These are phyloP conservation scores for Saturnispora hagleri DNA, from an alignment of 805 yeast species.

Conservation along the genomic window DNA sequence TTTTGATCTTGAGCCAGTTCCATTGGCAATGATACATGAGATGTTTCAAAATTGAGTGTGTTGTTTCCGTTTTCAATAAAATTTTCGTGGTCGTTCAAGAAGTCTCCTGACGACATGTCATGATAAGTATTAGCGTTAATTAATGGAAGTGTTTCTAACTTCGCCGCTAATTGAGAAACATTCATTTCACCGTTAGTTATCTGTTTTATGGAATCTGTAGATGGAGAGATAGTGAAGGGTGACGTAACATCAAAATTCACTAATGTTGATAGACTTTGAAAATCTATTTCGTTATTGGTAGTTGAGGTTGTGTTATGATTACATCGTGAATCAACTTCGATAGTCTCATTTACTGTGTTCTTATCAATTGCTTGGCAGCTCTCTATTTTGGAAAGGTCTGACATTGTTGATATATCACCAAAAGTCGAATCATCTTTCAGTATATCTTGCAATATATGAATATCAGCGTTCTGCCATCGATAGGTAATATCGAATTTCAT, in stretches of 20 bases:
- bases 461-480: background rate
- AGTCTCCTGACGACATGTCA: background rate
- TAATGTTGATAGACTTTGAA: background rate
- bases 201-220: slow-evolving; percentile 48
- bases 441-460: background rate
- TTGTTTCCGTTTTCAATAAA: background rate
- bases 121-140: slow-evolving; percentile 6
- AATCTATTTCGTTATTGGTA: background rate
- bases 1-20: background rate
- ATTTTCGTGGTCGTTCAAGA: slow-evolving; percentile 11
- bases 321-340: background rate
- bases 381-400: background rate
- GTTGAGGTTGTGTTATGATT: background rate
- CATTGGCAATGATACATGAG: background rate
- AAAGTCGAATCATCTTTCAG: slow-evolving; percentile 2
- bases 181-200: slow-evolving; percentile 22
- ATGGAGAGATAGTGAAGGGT: slow-evolving; percentile 52
- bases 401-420: background rate
- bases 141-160: slow-evolving; percentile 2
- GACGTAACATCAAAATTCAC: slow-evolving; percentile 15
- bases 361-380: background rate
- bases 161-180: slow-evolving; percentile 14
- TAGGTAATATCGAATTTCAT: slow-evolving; percentile 17
- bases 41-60: background rate
- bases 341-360: background rate